A percentile compares a stretch with the other conserved stretches of the same genome.
phyloP scores from a whole-genome alignment of 2,329 filamentous ascomycete species.

The Botrytis hyacinthi region DNA sequence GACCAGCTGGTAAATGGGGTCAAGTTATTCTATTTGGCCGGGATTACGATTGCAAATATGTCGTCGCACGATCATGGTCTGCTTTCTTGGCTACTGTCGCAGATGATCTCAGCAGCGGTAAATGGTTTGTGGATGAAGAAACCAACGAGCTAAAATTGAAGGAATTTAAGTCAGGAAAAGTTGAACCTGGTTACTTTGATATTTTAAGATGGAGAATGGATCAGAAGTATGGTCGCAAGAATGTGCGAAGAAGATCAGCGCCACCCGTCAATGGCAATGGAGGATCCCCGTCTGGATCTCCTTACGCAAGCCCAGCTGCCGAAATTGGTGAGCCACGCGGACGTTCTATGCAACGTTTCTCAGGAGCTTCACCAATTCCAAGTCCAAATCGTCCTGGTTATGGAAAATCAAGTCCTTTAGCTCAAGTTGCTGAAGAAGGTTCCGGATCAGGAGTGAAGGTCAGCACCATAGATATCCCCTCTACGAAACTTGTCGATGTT shows the following conservation, averaged over 20 bases:
- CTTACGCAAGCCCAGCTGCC: slow-evolving; percentile 64
- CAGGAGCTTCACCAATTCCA: slow-evolving; percentile 58
- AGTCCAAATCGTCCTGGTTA: slow-evolving; percentile 65
- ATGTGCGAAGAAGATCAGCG: slow-evolving; percentile 53
- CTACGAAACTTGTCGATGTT: slow-evolving; percentile 39
- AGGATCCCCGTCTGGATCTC: slow-evolving; percentile 51
- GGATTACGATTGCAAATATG: slow-evolving; percentile 98
- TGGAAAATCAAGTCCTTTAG: slow-evolving; percentile 69
- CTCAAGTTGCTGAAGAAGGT: slow-evolving; percentile 70
- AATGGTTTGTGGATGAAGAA: slow-evolving; percentile 92
- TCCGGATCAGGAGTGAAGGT: slow-evolving; percentile 31
- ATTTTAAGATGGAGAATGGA: slow-evolving; percentile 94
- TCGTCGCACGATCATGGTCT: slow-evolving; percentile 88
- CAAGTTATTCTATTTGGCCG: slow-evolving; percentile 96
- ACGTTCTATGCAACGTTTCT: slow-evolving; percentile 68
- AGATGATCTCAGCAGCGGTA: slow-evolving; percentile 85
- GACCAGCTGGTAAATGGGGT: slow-evolving; percentile 87
- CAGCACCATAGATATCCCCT: slow-evolving; percentile 30
- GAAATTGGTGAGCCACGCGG: slow-evolving; percentile 63
- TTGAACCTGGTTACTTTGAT: slow-evolving; percentile 91
- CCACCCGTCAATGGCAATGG: slow-evolving; percentile 35
- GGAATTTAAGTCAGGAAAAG: slow-evolving; percentile 84
- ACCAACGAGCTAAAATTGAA: slow-evolving; percentile 85
- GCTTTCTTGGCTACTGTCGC: slow-evolving; percentile 82
- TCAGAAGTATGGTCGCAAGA: slow-evolving; percentile 77